A percentile compares a stretch with the other conserved stretches of the same genome.
Conservation (phyloP, 306 rosid genomes). For the Castanospermum australe region DNA sequence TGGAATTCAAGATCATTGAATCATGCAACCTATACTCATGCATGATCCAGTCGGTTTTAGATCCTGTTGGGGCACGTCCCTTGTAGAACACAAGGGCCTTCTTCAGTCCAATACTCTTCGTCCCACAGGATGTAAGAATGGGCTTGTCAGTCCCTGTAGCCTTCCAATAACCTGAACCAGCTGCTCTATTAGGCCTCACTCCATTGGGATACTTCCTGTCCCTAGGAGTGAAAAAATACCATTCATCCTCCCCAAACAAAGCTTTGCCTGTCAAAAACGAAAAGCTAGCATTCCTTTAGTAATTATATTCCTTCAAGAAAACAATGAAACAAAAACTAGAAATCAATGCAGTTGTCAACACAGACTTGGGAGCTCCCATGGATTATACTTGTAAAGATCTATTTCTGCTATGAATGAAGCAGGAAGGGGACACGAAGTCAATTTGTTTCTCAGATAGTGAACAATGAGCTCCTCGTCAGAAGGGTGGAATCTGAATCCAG, state of each 20-base stretch:
- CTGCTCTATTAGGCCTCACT: conserved; percentile 47
- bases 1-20: conserved; percentile 22
- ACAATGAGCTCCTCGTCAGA: too few relatives aligned
- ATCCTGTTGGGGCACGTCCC: conserved; percentile 46
- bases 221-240: conserved; percentile 52
- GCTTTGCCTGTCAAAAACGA: conserved; percentile 8
- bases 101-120: conserved; percentile 41
- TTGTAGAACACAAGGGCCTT: conserved; percentile 46
- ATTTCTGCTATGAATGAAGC: conserved; percentile 38
- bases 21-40: conserved; percentile 44
- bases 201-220: conserved; percentile 55
- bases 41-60: conserved; percentile 51
- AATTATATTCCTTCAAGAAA: too few relatives aligned
- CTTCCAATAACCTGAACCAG: conserved; percentile 54
- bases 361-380: conserved; percentile 48
- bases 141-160: conserved; percentile 50
- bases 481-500: conserved; percentile 55
- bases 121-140: conserved; percentile 37
- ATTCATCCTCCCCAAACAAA: conserved; percentile 44
- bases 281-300: neutral
- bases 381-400: conserved; percentile 42
- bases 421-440: conserved; percentile 36
- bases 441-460: conserved; percentile 41
- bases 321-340: neutral
- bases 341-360: neutral